A percentile compares a stretch with the other conserved stretches of the same genome.
Conservation (phyloP, 2,329 filamentous ascomycete species). For the Aspergillus ochraceus region DNA sequence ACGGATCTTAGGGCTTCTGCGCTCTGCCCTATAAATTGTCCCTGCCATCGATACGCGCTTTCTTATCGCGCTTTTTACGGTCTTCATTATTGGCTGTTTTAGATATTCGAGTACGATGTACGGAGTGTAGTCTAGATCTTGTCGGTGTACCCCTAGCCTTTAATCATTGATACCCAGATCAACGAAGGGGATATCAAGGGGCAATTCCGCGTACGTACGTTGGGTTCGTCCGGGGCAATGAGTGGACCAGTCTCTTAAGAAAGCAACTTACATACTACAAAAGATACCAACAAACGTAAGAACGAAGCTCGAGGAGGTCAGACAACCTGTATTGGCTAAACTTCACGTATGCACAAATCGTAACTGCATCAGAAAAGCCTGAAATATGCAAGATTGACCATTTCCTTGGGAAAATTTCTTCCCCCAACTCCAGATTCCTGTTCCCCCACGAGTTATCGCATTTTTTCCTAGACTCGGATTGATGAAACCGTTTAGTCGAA, state of each 20-base stretch:
- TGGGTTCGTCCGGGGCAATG: not conserved
- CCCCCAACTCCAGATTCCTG: constrained; percentile 34
- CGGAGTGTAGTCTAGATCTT: not conserved
- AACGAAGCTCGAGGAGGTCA: constrained; percentile 25
- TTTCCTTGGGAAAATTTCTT: constrained; percentile 27
- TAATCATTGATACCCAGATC: too few relatives aligned
- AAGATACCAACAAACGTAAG: not conserved
- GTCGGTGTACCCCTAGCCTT: not conserved
- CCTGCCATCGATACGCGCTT: not conserved
- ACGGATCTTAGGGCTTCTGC: constrained; percentile 8
- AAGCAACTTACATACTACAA: not conserved
- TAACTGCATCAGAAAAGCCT: constrained; percentile 40
- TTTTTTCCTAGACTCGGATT: constrained; percentile 30
- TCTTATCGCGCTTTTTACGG: not conserved
- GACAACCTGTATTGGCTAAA: constrained; percentile 38
- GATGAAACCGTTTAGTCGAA: constrained; percentile 56
- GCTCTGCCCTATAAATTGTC: constrained; percentile 8
- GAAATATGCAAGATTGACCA: constrained; percentile 29
- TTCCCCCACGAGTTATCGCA: constrained; percentile 69
- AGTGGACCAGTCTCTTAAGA: not conserved
- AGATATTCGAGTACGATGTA: not conserved
- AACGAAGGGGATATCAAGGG: too few relatives aligned
- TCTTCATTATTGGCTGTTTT: not conserved
- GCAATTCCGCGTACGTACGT: not conserved
- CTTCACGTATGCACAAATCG: constrained; percentile 35